Evolutionary conservation across 2,329 filamentous ascomycete species (phyloP).

Genomic region (Microsporum canis): DNA sequence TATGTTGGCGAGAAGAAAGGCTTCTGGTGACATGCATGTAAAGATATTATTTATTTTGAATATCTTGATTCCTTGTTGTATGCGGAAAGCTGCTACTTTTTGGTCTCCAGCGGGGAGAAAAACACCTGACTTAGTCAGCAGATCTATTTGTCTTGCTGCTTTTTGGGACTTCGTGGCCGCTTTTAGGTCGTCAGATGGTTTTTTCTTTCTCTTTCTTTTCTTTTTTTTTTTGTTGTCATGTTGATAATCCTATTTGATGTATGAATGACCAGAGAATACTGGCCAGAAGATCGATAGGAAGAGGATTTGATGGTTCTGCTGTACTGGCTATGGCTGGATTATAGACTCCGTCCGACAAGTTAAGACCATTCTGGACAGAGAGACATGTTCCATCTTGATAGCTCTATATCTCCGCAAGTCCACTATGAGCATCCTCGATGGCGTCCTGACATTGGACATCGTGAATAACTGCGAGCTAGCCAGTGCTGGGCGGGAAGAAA

Average conservation of each 20-base stretch:
- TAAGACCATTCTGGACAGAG: too few species aligned
- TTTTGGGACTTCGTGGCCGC: background rate
- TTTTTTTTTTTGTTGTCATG: background rate
- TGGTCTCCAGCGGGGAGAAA: background rate
- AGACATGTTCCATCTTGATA: too few species aligned
- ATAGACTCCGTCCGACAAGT: too few species aligned
- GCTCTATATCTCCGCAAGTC: background rate
- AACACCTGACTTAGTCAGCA: conserved; percentile 3
- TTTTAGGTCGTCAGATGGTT: background rate
- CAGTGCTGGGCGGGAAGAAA: background rate
- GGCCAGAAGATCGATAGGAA: too few species aligned
- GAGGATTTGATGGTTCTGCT: too few species aligned
- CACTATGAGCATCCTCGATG: background rate
- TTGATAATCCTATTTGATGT: background rate
- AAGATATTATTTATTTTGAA: background rate
- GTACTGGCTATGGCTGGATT: too few species aligned
- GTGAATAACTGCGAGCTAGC: background rate
- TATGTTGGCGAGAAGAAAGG: background rate
- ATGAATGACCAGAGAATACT: too few species aligned
- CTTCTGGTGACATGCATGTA: background rate
- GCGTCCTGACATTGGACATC: background rate
- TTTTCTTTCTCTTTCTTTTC: background rate
- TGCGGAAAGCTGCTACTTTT: background rate
- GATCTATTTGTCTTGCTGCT: background rate
- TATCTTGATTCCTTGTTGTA: background rate